Base-by-base conservation (phyloP, 2,329 filamentous ascomycete species). In the Pyrenophora tritici-repentis region DNA sequence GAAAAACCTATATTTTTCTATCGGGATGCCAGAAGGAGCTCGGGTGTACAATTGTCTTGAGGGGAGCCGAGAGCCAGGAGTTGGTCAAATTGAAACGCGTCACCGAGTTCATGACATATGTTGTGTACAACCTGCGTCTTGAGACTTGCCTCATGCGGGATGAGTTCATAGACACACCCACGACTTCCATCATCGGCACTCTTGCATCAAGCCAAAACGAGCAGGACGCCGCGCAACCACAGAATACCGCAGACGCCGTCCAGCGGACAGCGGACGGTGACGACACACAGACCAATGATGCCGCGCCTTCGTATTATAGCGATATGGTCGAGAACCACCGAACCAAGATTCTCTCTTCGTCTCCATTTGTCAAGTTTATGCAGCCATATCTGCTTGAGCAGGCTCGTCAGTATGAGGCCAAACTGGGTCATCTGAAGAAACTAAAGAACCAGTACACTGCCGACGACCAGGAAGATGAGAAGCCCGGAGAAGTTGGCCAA, bases 31-130 rank as follows among this genome's bases (percentile, higher is more conserved):
- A 88, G 7, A 90, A 90, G 56, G 89, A 95, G 53, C 83, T 99
- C 2, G 95, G 94, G 0, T 97, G 94, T 69, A 99, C 94, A 0
- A 96, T 99, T 62, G 90, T 91, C 10, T 79, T 99, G 17, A 86
- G 94, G 38, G 94, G 94, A 1, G 90, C 88, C 3, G 86, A 88
- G 52, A 86, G 86, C 24, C 78, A 83, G 40, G 80, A 86, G 0
- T 80, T 99, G 14, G 79, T 85, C 1, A 89, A 86, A 62, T 86
- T 99, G 73, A 99, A 99, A 75, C 84, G 86, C 44, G 94, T 99
- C 60, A 94, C 93, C 9, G 94, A 99, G 70, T 97, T 99, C 69
- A 97, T 99, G 93, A 89, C 95, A 32, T 99, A 97, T 63, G 95
- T 99, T 16, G 92, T 97, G 10, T 99, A 99, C 75, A 99, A 97